Percentiles rank a stretch among this genome's conserved stretches.
Conservation (phyloP, 1,284 basidiomycete species). For the Microstroma glucosiphilum region DNA sequence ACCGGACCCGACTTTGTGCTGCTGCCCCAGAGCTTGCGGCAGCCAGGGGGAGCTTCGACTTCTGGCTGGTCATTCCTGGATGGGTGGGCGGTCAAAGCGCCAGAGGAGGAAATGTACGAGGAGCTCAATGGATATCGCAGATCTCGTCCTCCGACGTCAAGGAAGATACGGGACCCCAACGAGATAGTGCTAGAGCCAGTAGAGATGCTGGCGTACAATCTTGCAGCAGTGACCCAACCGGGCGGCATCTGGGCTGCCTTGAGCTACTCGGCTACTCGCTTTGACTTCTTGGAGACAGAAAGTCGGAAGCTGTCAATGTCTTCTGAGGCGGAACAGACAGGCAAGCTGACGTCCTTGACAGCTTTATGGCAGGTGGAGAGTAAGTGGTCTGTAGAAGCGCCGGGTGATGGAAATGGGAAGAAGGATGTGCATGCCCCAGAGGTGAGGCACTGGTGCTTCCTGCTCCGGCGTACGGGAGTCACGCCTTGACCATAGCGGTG, state of each 20-base stretch:
- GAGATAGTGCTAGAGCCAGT: not conserved
- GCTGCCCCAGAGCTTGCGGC: too few species aligned
- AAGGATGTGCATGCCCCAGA: not conserved
- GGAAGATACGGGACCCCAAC: too few species aligned
- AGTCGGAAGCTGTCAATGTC: not conserved
- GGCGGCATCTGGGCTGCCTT: not conserved
- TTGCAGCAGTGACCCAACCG: not conserved
- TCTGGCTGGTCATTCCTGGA: too few species aligned
- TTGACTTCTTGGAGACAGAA: not conserved
- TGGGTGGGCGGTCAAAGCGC: too few species aligned
- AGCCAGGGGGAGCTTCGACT: too few species aligned
- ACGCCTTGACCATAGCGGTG: too few species aligned
- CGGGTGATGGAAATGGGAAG: not conserved
- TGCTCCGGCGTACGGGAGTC: not conserved
- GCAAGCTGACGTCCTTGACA: not conserved
- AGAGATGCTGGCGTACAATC: slow-evolving; percentile 2
- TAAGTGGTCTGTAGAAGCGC: not conserved
- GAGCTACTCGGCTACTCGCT: not conserved
- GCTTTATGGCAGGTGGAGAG: not conserved
- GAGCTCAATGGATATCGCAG: too few species aligned
- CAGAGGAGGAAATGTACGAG: too few species aligned
- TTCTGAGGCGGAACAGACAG: not conserved
- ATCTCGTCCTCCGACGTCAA: too few species aligned
- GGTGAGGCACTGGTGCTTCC: not conserved
- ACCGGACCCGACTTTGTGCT: not conserved